A percentile compares a stretch with the other conserved stretches of the same genome.
phyloP scores from a whole-genome alignment of 805 yeast genomes.

The Cyberlindnera suaveolens region DNA sequence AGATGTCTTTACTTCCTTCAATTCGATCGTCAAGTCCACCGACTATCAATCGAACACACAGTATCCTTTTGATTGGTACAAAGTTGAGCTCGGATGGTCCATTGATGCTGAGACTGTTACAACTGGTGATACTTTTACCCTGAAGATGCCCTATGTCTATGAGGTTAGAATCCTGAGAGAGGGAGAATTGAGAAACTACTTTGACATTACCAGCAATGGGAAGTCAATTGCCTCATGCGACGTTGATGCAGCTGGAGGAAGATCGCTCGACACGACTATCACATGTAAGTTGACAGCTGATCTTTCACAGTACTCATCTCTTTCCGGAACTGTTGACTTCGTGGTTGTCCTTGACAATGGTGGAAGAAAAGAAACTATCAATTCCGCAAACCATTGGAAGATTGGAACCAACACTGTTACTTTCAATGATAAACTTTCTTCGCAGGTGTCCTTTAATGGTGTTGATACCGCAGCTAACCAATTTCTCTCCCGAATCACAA shows the following conservation, averaged over 20 bases:
- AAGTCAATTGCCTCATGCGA: slow-evolving; percentile 9
- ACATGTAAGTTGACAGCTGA: slow-evolving; percentile 8
- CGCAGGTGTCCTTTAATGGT: not conserved
- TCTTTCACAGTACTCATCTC: not conserved
- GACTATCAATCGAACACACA: not conserved
- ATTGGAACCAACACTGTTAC: slow-evolving; percentile 10
- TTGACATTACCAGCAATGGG: slow-evolving; percentile 7
- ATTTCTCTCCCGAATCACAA: slow-evolving; percentile 7
- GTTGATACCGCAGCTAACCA: not conserved
- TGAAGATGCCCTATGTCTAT: slow-evolving; percentile 12
- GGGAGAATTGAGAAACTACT: slow-evolving; percentile 1
- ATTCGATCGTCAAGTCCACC: slow-evolving; percentile 2
- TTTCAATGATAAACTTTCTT: slow-evolving; percentile 9
- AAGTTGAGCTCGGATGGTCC: slow-evolving; percentile 4
- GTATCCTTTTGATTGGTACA: slow-evolving; percentile 7
- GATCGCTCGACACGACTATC: slow-evolving; percentile 2
- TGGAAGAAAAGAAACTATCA: slow-evolving; percentile 3
- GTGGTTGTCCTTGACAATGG: slow-evolving; percentile 12
- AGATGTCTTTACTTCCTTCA: slow-evolving; percentile 6
- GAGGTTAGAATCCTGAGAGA: slow-evolving; percentile 7
- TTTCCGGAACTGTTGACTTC: slow-evolving; percentile 6
- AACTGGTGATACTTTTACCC: slow-evolving; percentile 13
- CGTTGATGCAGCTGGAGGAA: slow-evolving; percentile 10
- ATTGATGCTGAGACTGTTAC: slow-evolving; percentile 3
- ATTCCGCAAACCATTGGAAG: slow-evolving; percentile 9